Base-by-base conservation (phyloP, 257 asterid species). In the Knoxia roxburghii region DNA sequence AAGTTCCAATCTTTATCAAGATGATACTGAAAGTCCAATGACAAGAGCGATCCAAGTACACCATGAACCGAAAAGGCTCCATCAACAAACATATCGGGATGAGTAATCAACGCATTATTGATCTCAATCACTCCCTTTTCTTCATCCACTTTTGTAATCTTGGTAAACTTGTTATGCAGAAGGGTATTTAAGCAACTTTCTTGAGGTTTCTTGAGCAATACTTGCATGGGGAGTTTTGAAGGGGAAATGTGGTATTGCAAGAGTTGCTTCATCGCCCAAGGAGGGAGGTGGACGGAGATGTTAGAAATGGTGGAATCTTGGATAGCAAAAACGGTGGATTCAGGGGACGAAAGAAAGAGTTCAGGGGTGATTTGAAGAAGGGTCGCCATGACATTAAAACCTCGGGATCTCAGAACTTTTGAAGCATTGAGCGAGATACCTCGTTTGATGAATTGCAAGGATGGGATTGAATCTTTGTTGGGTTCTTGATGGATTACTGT, bases 361-460 rank as follows among this genome's bases (percentile, higher is more conserved):
- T 85, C 95, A 40, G 96, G 95, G 4, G 96, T 83, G 80, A 86
- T 73, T 63, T 83, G 97, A 64, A 88, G 86, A 58, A 88, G 90
- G 66, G 95, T 79, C 74, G 96, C 95, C 76, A 75, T 72, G 45
- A 77, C 74, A 49, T 84, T 83, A 86, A 80, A 90, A 27, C 85
- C 90, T 65, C 75, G 91, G 66, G 46, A 68, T 70, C 95, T 89
- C 64, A 88, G 87, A 75, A 86, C 82, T 27, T 50, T 63, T 29
- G 91, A 90, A 75, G 92, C 90, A 79, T 85, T 85, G 68, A 72
- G 7, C 7, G 91, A 77, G 58, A 79, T 79, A 5, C 45, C 70
- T 23, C 61, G 61, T 13, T 23, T 70, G 67, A 39, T 7, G 56
- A 61, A 3, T 68, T 64, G 86, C 70, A 27, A 43, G 41, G 63